Conservation (phyloP, 1,284 basidiomycete species). For the Leccinum fuscescens region DNA sequence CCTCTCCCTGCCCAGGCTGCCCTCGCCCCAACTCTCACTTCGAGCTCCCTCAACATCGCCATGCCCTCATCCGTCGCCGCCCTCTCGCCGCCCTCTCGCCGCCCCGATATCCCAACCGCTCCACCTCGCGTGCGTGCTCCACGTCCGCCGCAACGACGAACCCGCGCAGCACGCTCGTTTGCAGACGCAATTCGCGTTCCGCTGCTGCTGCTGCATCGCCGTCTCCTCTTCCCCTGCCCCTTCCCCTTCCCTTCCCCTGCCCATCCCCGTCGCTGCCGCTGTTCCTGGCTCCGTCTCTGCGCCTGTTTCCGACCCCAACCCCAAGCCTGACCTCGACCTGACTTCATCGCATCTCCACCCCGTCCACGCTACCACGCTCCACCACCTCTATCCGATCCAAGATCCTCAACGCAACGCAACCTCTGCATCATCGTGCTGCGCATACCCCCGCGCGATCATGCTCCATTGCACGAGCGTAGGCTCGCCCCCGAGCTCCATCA, state of each 20-base stretch:
- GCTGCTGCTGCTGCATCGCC: not conserved
- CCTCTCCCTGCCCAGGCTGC: too few species aligned
- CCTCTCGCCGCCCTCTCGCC: too few species aligned
- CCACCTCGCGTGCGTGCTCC: constrained; percentile 24
- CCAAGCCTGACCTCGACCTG: not conserved
- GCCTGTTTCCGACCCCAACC: not conserved
- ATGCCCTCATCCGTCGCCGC: too few species aligned
- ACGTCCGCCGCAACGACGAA: constrained; percentile 26
- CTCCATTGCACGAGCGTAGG: constrained; percentile 28
- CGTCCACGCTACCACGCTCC: not conserved
- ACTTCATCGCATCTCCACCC: not conserved
- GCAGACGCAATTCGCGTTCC: constrained; percentile 11
- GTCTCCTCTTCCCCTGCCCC: not conserved
- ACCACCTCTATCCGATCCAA: constrained; percentile 20
- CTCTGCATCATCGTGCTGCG: constrained; percentile 18
- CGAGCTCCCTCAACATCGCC: too few species aligned
- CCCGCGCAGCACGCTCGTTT: constrained; percentile 34
- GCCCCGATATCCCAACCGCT: too few species aligned
- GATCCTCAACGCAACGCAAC: constrained; percentile 20
- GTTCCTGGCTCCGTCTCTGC: not conserved
- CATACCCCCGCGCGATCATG: constrained; percentile 24
- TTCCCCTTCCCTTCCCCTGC: too few species aligned
- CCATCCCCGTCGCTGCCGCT: not conserved
- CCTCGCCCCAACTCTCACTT: too few species aligned
- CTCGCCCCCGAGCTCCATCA: constrained; percentile 31